phyloP scores from a whole-genome alignment of 2,329 filamentous ascomycete genomes.

The Epichloe elymi region DNA sequence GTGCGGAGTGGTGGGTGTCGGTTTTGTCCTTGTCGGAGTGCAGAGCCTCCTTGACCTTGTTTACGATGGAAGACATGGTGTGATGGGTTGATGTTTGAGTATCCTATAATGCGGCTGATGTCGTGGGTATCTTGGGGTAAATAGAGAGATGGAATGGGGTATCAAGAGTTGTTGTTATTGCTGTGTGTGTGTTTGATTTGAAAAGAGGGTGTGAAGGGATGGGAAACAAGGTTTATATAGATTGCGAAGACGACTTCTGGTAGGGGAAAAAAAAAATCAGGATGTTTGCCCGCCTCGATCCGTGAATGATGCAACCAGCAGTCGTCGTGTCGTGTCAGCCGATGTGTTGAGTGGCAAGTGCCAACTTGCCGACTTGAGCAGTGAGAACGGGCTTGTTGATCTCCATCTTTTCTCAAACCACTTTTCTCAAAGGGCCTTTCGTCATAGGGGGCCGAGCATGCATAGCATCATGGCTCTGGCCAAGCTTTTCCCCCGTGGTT shows the following conservation, averaged over 20 bases:
- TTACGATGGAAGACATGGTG: slow-evolving; percentile 40
- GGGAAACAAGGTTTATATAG: slow-evolving; percentile 5
- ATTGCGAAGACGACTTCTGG: not conserved
- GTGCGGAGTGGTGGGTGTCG: not conserved
- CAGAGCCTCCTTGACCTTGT: slow-evolving; percentile 47
- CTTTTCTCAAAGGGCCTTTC: not conserved
- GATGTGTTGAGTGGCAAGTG: not conserved
- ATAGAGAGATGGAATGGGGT: not conserved
- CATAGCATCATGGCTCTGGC: not conserved
- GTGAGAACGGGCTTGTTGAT: not conserved
- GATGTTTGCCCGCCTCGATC: not conserved
- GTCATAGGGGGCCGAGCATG: slow-evolving; percentile 2
- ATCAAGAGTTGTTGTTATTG: not conserved
- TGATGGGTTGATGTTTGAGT: not conserved
- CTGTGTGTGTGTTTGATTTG: not conserved
- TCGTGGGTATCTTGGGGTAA: slow-evolving; percentile 2
- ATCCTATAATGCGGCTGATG: not conserved
- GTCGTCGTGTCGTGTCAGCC: not conserved
- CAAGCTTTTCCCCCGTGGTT: not conserved
- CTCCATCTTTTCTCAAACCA: not conserved
- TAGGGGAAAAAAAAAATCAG: not conserved
- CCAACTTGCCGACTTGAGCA: too few relatives aligned
- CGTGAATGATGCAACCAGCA: slow-evolving; percentile 2
- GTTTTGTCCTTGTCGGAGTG: slow-evolving; percentile 26
- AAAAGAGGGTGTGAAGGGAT: not conserved